A percentile compares a stretch with the other conserved stretches of the same genome.
Evolutionary conservation across 495 filamentous ascomycete species (phyloP).

Genomic region (Trichoderma virens): DNA sequence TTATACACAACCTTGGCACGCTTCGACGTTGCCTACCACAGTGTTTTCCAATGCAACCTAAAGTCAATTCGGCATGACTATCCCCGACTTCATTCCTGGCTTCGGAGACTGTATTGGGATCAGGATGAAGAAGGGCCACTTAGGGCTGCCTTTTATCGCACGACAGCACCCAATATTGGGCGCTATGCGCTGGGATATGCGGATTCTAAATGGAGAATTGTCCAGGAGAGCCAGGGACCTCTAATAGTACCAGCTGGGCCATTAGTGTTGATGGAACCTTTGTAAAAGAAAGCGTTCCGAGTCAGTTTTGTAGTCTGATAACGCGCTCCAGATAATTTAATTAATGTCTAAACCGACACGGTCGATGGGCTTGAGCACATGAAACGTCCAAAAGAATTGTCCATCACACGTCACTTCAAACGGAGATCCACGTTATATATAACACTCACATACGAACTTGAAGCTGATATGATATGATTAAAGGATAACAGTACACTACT

Average conservation of each 20-base stretch:
- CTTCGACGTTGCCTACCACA: constrained; percentile 73
- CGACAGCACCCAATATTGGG: constrained; percentile 42
- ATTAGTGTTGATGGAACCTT: constrained; percentile 22
- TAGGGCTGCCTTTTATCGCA: constrained; percentile 38
- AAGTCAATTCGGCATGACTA: constrained; percentile 70
- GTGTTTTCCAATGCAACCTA: constrained; percentile 79
- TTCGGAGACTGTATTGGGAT: constrained; percentile 64
- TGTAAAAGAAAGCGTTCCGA: neutral
- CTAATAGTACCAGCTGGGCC: constrained; percentile 27
- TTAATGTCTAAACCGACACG: too few relatives aligned
- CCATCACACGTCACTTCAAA: too few relatives aligned
- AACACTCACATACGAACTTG: too few relatives aligned
- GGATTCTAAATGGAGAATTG: constrained; percentile 16
- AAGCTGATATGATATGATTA: too few relatives aligned
- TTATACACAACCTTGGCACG: constrained; percentile 72
- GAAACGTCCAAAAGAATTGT: too few relatives aligned
- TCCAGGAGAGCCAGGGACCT: constrained; percentile 15
- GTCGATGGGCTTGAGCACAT: too few relatives aligned
- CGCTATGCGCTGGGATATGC: constrained; percentile 21
- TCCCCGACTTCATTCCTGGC: constrained; percentile 60
- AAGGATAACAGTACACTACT: too few relatives aligned
- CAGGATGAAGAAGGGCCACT: constrained; percentile 29
- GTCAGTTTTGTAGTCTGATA: neutral
- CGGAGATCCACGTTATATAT: too few relatives aligned
- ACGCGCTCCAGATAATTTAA: too few relatives aligned